Conservation (phyloP, 176 grass and related monocot species). For the Guadua angustifolia region DNA sequence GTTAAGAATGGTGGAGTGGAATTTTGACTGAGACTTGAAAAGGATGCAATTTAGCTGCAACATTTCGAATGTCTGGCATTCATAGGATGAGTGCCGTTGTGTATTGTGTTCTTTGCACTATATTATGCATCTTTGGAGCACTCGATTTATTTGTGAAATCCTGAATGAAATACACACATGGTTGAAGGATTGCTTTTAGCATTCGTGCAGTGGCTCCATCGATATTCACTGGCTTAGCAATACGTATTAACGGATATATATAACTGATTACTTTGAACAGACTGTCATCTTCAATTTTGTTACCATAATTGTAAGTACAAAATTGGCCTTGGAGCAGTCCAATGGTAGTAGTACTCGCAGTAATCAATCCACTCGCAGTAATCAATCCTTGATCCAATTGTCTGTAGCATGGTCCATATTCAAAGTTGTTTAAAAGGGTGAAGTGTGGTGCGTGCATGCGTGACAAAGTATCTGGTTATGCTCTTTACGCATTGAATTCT, state of each 20-base stretch:
- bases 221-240: not conserved
- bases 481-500: too few relatives aligned
- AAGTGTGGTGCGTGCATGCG: too few relatives aligned
- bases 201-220: not conserved
- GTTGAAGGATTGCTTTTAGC: not conserved
- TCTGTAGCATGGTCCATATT: too few relatives aligned
- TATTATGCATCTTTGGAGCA: not conserved
- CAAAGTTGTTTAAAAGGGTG: too few relatives aligned
- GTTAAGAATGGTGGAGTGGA: not conserved
- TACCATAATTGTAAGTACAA: too few relatives aligned
- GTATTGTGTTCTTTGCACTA: not conserved
- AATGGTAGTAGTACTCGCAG: too few relatives aligned
- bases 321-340: too few relatives aligned
- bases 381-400: too few relatives aligned
- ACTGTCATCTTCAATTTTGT: too few relatives aligned
- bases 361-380: too few relatives aligned
- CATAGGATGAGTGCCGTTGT: not conserved
- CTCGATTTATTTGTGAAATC: not conserved
- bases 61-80: not conserved
- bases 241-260: not conserved
- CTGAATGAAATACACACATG: not conserved
- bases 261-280: too few relatives aligned
- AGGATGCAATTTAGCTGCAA: not conserved
- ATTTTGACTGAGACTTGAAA: not conserved
- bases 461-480: too few relatives aligned